Percentiles rank a stretch among this genome's conserved stretches.
phyloP scores from a whole-genome alignment of 352 stramenopile species.

The Globisporangium polare region DNA sequence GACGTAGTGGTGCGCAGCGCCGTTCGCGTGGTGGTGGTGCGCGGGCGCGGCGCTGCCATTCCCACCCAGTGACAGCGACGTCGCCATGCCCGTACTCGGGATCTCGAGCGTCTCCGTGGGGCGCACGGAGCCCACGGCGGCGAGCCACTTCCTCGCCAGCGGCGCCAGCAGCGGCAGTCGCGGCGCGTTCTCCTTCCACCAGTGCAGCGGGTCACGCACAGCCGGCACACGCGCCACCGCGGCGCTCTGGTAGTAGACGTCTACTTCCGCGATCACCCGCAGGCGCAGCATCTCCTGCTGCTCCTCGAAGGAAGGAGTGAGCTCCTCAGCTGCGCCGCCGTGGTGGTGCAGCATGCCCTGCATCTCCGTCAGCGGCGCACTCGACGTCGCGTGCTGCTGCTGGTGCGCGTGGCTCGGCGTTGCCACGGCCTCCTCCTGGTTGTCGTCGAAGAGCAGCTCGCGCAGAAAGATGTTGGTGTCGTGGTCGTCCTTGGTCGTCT shows the following conservation, averaged over 20 bases:
- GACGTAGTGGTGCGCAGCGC: conserved; percentile 14
- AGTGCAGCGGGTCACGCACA: conserved; percentile 39
- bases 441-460: conserved; percentile 44
- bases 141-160: conserved; percentile 44
- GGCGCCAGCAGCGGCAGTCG: conserved; percentile 34
- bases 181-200: conserved; percentile 36
- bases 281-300: conserved; percentile 29
- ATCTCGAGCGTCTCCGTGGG: conserved; percentile 23
- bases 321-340: conserved; percentile 1
- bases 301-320: conserved; percentile 20
- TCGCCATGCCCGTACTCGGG: conserved; percentile 13
- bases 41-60: background rate
- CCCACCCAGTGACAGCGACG: conserved; percentile 10
- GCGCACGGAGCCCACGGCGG: conserved; percentile 34
- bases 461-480: conserved; percentile 45
- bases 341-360: background rate
- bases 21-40: conserved; percentile 9
- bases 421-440: conserved; percentile 26
- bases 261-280: conserved; percentile 33
- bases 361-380: background rate
- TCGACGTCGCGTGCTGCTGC: conserved; percentile 18
- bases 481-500: conserved; percentile 35
- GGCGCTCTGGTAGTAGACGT: conserved; percentile 38
- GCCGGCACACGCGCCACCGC: conserved; percentile 27
- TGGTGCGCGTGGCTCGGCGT: conserved; percentile 21